phyloP scores from a whole-genome alignment of 257 asterid species.

The Buddleja alternifolia region DNA sequence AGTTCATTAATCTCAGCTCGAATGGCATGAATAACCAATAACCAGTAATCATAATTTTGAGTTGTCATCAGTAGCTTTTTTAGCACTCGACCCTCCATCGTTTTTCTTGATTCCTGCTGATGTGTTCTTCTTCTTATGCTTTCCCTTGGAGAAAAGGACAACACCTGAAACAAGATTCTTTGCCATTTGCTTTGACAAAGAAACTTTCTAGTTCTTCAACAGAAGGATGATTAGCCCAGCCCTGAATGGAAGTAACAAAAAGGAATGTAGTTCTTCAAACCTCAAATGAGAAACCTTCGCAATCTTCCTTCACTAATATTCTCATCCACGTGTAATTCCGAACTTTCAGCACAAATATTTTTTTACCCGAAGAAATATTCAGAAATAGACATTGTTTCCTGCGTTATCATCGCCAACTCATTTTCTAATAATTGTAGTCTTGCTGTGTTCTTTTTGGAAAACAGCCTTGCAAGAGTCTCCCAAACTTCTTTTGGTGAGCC shows the following conservation, averaged over 20 bases:
- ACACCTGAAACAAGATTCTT: neutral
- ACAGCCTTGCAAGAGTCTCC: slow-evolving; percentile 19
- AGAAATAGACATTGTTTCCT: slow-evolving; percentile 19
- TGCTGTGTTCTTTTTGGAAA: slow-evolving; percentile 22
- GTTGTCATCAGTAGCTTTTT: no score
- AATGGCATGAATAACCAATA: neutral
- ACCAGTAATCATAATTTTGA: no score
- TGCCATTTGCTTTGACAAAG: slow-evolving; percentile 18
- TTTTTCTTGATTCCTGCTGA: no score
- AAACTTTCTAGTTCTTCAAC: slow-evolving; percentile 1
- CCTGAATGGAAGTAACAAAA: slow-evolving; percentile 17
- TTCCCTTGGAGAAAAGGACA: slow-evolving; percentile 16
- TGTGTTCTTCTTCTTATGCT: neutral
- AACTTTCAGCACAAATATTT: slow-evolving; percentile 28
- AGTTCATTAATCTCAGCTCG: no score
- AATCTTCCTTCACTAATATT: slow-evolving; percentile 17
- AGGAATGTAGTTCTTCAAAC: slow-evolving; percentile 19
- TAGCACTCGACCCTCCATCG: no score
- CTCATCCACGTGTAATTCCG: slow-evolving; percentile 9
- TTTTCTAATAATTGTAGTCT: slow-evolving; percentile 30
- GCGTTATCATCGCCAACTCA: slow-evolving; percentile 7
- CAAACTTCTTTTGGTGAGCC: slow-evolving; percentile 12
- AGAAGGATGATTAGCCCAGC: slow-evolving; percentile 9
- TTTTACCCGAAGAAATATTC: slow-evolving; percentile 32
- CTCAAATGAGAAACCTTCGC: slow-evolving; percentile 20